phyloP scores from a whole-genome alignment of 208 protist species.

The Acanthamoeba triangularis region DNA sequence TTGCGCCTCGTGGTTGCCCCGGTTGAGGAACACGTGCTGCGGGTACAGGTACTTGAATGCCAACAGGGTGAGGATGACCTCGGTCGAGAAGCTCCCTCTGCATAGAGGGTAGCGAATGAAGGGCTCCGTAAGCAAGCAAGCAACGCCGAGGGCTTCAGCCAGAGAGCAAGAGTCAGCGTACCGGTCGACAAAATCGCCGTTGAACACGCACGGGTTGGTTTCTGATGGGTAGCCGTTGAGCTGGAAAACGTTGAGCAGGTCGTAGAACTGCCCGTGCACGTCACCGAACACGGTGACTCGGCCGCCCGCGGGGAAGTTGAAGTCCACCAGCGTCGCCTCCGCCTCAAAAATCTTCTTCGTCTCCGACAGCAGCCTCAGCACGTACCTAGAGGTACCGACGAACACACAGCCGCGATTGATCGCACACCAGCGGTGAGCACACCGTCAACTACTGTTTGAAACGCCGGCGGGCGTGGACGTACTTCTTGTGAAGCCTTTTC shows the following conservation, averaged over 20 bases:
- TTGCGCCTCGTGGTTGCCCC: conserved; percentile 97
- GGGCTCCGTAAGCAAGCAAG: not conserved
- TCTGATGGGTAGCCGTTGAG: conserved; percentile 89
- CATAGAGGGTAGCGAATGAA: conserved; percentile 93
- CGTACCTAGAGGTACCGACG: conserved; percentile 69
- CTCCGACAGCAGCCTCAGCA: conserved; percentile 84
- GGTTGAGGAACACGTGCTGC: conserved; percentile 95
- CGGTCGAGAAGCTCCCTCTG: conserved; percentile 97
- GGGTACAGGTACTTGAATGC: conserved; percentile 98
- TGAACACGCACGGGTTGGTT: conserved; percentile 97
- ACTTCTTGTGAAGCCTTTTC: conserved; percentile 90
- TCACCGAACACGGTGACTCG: conserved; percentile 99
- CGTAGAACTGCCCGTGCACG: conserved; percentile 99
- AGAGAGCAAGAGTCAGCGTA: not conserved
- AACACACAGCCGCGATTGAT: not conserved
- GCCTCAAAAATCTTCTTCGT: conserved; percentile 80
- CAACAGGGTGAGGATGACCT: conserved; percentile 97
- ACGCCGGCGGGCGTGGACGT: not conserved
- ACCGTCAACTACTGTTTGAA: not conserved
- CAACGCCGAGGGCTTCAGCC: not conserved
- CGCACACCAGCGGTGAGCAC: not conserved
- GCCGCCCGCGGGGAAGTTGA: conserved; percentile 85
- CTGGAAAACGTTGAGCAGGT: conserved; percentile 98
- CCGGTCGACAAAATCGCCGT: conserved; percentile 91
- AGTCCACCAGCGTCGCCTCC: conserved; percentile 86